phyloP scores from a whole-genome alignment of 202 grass and related monocot genomes.

The Zoysia matrella region DNA sequence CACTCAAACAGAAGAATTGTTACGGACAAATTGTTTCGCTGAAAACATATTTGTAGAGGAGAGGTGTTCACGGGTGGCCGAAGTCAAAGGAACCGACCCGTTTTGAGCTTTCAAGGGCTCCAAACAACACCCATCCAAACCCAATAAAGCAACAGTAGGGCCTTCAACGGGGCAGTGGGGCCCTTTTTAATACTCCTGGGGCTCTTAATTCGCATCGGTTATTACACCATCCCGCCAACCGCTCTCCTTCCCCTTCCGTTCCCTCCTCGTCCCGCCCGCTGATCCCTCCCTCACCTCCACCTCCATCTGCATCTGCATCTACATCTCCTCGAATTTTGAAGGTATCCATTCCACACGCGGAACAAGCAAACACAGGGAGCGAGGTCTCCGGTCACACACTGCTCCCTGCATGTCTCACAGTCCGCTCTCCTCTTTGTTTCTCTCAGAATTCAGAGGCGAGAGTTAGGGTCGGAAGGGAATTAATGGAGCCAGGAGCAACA shows the following conservation, averaged over 20 bases:
- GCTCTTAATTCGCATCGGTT: slow-evolving; percentile 63
- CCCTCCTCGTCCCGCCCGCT: not conserved
- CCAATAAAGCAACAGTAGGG: too few relatives aligned
- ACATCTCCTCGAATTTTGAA: slow-evolving; percentile 3
- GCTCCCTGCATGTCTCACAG: not conserved
- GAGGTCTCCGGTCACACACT: slow-evolving; percentile 28
- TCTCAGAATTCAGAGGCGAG: not conserved
- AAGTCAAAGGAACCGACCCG: too few relatives aligned
- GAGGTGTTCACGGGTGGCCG: too few relatives aligned
- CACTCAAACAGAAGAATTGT: too few relatives aligned
- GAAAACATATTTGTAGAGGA: too few relatives aligned
- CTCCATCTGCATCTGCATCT: not conserved
- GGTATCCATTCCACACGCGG: not conserved
- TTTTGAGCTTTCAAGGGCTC: too few relatives aligned
- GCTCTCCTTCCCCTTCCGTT: not conserved
- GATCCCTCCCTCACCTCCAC: not conserved
- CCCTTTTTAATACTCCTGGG: slow-evolving; percentile 51
- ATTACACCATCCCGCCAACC: slow-evolving; percentile 35
- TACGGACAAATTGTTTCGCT: too few relatives aligned
- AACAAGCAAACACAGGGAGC: slow-evolving; percentile 12
- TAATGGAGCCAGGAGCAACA: slow-evolving; percentile 41
- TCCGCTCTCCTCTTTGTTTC: not conserved
- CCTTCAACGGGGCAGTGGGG: slow-evolving; percentile 3
- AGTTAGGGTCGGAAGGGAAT: slow-evolving; percentile 22
- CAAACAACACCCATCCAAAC: too few relatives aligned